A percentile compares a stretch with the other conserved stretches of the same genome.
phyloP scores from a whole-genome alignment of 2,329 filamentous ascomycete genomes.

The Colletotrichum sp. region DNA sequence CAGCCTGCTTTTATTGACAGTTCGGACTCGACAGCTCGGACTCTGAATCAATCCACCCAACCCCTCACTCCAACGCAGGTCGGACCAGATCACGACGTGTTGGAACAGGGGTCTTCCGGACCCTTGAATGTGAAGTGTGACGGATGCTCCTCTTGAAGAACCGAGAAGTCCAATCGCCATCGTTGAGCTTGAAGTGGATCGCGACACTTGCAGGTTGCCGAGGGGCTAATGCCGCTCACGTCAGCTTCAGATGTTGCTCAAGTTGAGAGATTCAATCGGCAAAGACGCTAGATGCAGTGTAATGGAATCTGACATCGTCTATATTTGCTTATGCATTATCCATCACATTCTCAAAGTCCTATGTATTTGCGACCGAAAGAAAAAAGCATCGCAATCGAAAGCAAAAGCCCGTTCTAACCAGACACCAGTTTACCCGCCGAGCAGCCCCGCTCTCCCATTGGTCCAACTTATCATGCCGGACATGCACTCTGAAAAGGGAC shows the following conservation, averaged over 20 bases:
- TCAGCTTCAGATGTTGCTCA: not conserved
- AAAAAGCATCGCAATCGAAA: not conserved
- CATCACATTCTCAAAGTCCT: too few species aligned
- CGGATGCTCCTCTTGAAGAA: not conserved
- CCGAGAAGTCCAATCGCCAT: not conserved
- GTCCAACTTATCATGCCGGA: not conserved
- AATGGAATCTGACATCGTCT: too few species aligned
- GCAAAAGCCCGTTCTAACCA: not conserved
- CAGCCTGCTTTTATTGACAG: not conserved
- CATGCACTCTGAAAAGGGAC: not conserved
- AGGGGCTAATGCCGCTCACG: not conserved
- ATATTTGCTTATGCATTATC: too few species aligned
- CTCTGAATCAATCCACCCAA: not conserved
- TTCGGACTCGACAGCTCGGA: accelerated
- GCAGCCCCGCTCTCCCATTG: not conserved
- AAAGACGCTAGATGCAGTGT: not conserved
- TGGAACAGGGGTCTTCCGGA: not conserved
- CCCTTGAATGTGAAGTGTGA: not conserved
- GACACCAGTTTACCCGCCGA: not conserved
- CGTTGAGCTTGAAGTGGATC: not conserved
- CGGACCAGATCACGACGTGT: not conserved
- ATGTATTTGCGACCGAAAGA: not conserved
- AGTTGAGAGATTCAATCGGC: not conserved
- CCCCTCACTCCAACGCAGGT: not conserved
- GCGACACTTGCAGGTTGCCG: not conserved